These are phyloP conservation scores for Xylariaceae sp. DNA, from an alignment of 2,329 filamentous ascomycete genomes.

Conservation along the genomic window DNA sequence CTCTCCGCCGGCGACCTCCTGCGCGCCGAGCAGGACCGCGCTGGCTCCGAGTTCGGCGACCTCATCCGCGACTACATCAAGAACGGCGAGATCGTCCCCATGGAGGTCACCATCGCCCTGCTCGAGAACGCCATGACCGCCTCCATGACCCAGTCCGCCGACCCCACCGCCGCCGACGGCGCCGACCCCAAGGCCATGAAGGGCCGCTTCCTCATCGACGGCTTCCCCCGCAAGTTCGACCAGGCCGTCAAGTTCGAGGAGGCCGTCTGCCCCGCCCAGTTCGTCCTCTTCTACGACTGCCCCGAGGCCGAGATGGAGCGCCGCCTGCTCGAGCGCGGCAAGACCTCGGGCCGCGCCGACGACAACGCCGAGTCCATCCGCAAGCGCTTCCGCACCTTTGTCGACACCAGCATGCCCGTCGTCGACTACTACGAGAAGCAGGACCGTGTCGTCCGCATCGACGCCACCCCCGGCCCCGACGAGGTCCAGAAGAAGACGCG, in stretches of 20 bases:
- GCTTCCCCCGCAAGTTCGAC: conserved; percentile 96
- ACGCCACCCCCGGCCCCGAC: conserved; percentile 65
- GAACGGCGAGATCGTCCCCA: conserved; percentile 94
- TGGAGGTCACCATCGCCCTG: conserved; percentile 93
- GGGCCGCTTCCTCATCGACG: conserved; percentile 70
- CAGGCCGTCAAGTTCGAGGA: conserved; percentile 93
- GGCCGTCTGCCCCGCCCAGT: conserved; percentile 74
- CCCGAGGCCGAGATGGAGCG: conserved; percentile 84
- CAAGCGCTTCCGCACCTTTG: conserved; percentile 91
- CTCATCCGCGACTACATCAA: conserved; percentile 93
- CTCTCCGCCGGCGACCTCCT: conserved; percentile 90
- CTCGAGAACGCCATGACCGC: conserved; percentile 89
- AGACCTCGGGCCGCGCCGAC: conserved; percentile 87
- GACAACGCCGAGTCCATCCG: conserved; percentile 94
- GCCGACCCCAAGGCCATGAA: conserved; percentile 34
- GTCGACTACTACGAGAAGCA: conserved; percentile 77
- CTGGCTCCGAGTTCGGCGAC: conserved; percentile 82
- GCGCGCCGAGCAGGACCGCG: conserved; percentile 85
- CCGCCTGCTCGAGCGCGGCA: conserved; percentile 79
- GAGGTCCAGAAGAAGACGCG: conserved; percentile 53
- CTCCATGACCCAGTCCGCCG: conserved; percentile 24
- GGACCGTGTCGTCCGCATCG: conserved; percentile 74
- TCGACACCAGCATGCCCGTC: conserved; percentile 97
- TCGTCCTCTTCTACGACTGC: conserved; percentile 93
- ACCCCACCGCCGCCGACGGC: conserved; percentile 11